phyloP scores from a whole-genome alignment of 306 rosid species.

The Geum urbanum region DNA sequence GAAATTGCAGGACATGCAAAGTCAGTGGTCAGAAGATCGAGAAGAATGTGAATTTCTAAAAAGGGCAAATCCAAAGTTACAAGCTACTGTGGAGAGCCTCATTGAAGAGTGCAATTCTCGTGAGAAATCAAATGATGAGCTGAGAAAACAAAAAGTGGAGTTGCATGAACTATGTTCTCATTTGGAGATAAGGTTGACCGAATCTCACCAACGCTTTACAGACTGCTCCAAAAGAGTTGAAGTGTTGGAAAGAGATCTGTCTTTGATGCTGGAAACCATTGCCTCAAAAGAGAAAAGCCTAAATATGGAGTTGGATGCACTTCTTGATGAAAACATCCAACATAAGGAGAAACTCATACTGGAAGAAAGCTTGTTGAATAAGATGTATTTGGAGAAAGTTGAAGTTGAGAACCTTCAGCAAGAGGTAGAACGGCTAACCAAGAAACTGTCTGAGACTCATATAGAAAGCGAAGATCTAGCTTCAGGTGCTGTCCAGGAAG shows the following conservation, averaged over 20 bases:
- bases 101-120: slow-evolving; percentile 34
- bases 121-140: slow-evolving; percentile 32
- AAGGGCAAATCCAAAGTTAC: slow-evolving; percentile 36
- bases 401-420: slow-evolving; percentile 35
- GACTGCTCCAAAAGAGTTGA: slow-evolving; percentile 31
- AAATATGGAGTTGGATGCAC: slow-evolving; percentile 33
- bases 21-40: slow-evolving; percentile 30
- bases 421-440: slow-evolving; percentile 24
- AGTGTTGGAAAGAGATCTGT: slow-evolving; percentile 30
- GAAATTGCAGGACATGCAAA: slow-evolving; percentile 28
- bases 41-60: slow-evolving; percentile 35
- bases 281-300: slow-evolving; percentile 34
- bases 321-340: slow-evolving; percentile 34
- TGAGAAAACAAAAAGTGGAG: slow-evolving; percentile 32
- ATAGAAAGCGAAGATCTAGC: slow-evolving; percentile 19
- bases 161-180: slow-evolving; percentile 29
- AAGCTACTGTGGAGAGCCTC: slow-evolving; percentile 33
- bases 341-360: slow-evolving; percentile 24
- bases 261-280: slow-evolving; percentile 29
- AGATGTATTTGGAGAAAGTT: slow-evolving; percentile 27
- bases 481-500: slow-evolving; percentile 24
- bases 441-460: slow-evolving; percentile 24
- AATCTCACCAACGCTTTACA: slow-evolving; percentile 25
- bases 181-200: slow-evolving; percentile 35
- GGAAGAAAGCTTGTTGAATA: slow-evolving; percentile 28